Conservation (phyloP, 257 asterid genomes). For the Coffea eugenioides region DNA sequence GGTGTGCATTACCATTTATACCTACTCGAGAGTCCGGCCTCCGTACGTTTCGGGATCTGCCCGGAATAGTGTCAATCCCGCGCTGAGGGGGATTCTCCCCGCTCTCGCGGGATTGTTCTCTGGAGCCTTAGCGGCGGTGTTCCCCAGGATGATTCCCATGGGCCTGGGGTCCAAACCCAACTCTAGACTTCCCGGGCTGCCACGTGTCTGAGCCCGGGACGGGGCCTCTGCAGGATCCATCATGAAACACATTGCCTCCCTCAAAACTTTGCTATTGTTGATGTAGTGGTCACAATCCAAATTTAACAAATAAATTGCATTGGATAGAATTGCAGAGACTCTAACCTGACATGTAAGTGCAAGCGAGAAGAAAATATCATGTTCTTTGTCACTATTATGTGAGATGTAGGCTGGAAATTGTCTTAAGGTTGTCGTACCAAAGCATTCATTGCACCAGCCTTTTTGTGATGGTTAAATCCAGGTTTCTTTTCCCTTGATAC, state of each 20-base stretch:
- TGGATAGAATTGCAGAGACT: conserved; percentile 24
- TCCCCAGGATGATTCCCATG: too few species aligned
- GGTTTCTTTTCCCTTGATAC: conserved; percentile 44
- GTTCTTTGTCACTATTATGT: background rate
- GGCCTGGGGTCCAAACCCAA: too few species aligned
- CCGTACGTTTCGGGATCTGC: too few species aligned
- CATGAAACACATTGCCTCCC: conserved; percentile 33
- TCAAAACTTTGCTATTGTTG: conserved; percentile 20
- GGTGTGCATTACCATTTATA: too few species aligned
- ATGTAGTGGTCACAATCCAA: conserved; percentile 30
- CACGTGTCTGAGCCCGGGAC: too few species aligned
- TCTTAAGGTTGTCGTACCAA: conserved; percentile 18
- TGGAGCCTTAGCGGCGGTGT: too few species aligned
- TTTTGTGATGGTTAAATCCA: conserved; percentile 39
- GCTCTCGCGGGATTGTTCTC: too few species aligned
- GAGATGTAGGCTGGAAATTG: background rate
- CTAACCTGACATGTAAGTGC: conserved; percentile 9
- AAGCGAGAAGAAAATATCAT: background rate
- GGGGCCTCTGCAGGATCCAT: conserved; percentile 9
- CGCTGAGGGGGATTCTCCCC: too few species aligned
- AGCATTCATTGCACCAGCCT: conserved; percentile 49
- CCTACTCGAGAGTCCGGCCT: too few species aligned
- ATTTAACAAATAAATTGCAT: conserved; percentile 21
- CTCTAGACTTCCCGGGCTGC: too few species aligned
- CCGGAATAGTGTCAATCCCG: too few species aligned